A percentile compares a stretch with the other conserved stretches of the same genome.
These are phyloP conservation scores for Aspergillus mulundensis DNA, from an alignment of 495 filamentous ascomycete species.

Conservation along the genomic window DNA sequence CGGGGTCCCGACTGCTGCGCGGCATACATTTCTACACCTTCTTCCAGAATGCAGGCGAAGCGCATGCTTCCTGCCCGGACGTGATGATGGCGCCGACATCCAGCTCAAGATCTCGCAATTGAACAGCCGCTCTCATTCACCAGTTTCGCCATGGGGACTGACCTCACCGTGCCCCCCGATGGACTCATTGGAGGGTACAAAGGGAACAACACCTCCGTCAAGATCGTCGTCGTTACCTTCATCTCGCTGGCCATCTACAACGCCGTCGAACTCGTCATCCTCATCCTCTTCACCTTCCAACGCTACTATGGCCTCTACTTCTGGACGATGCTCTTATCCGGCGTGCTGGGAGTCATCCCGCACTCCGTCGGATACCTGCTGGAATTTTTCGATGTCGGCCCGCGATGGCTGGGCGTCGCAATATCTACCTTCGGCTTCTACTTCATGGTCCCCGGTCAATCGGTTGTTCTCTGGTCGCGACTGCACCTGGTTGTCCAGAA, in stretches of 20 bases:
- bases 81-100: neutral
- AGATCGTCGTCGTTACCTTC: slow-evolving; percentile 46
- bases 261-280: slow-evolving; percentile 44
- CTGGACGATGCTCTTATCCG: slow-evolving; percentile 41
- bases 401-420: slow-evolving; percentile 33
- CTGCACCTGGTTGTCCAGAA: slow-evolving; percentile 56
- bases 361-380: slow-evolving; percentile 53
- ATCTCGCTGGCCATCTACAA: slow-evolving; percentile 50
- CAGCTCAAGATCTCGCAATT: neutral
- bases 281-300: slow-evolving; percentile 47
- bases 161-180: slow-evolving; percentile 20
- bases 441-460: slow-evolving; percentile 61
- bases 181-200: slow-evolving; percentile 35
- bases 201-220: slow-evolving; percentile 24
- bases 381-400: slow-evolving; percentile 47
- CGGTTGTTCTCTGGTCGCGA: slow-evolving; percentile 64
- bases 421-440: slow-evolving; percentile 54
- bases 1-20: neutral
- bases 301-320: slow-evolving; percentile 46
- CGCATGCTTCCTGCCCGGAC: neutral
- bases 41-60: neutral
- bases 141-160: slow-evolving; percentile 1
- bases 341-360: slow-evolving; percentile 38
- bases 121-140: neutral
- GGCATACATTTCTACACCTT: neutral